Conservation (phyloP, 495 filamentous ascomycete genomes). For the Xylaria telfairii region DNA sequence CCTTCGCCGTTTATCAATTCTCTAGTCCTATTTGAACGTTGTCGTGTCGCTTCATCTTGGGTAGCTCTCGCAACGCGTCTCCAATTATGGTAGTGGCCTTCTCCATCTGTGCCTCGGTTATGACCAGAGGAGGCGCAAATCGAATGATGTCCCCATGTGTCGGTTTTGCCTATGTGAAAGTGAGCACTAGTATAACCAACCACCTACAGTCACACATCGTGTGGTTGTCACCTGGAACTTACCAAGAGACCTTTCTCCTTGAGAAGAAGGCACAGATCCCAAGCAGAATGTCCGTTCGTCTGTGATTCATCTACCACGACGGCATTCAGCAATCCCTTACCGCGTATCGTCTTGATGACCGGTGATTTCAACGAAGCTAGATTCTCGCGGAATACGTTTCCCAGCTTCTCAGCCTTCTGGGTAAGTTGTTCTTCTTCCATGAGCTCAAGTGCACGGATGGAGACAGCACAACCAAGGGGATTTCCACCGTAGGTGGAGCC, state of each 20-base stretch:
- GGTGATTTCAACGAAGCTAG: constrained; percentile 72
- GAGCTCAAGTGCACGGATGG: constrained; percentile 93
- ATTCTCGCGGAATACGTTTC: constrained; percentile 82
- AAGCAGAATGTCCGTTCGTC: constrained; percentile 85
- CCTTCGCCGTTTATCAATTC: constrained; percentile 31
- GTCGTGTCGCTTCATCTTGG: constrained; percentile 44
- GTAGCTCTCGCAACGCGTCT: constrained; percentile 72
- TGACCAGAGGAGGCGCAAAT: constrained; percentile 86
- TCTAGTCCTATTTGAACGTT: constrained; percentile 36
- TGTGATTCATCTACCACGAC: constrained; percentile 94
- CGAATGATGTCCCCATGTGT: constrained; percentile 98
- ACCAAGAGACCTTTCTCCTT: constrained; percentile 96
- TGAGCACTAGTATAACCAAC: constrained; percentile 25
- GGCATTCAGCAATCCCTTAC: constrained; percentile 94
- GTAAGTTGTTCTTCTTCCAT: constrained; percentile 90
- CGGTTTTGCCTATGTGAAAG: constrained; percentile 80
- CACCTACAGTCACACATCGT: constrained; percentile 10
- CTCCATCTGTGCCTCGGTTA: constrained; percentile 84
- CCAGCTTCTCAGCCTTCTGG: constrained; percentile 78
- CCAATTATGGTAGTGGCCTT: constrained; percentile 75
- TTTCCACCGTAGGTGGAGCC: constrained; percentile 98
- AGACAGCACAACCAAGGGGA: constrained; percentile 94
- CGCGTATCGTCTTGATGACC: constrained; percentile 82
- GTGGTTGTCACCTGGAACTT: constrained; percentile 37
- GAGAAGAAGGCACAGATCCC: constrained; percentile 95